These are phyloP conservation scores for Stenocarpella maydis DNA, from an alignment of 2,329 filamentous ascomycete species.

Conservation along the genomic window DNA sequence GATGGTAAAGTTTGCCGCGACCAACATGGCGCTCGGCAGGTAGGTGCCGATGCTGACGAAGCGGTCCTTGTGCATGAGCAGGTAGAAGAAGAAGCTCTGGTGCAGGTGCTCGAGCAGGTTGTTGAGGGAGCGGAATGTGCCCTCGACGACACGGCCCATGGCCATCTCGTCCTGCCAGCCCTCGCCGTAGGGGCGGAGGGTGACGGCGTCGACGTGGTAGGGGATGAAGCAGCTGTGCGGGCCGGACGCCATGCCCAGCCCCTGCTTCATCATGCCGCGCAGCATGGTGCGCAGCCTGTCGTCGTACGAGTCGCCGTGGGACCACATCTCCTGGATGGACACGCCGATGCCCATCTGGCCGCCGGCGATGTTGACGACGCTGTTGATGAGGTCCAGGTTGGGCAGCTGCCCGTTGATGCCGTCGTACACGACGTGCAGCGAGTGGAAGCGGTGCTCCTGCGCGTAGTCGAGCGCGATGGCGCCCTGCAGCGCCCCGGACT, in stretches of 20 bases:
- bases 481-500: slow-evolving; percentile 91
- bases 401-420: slow-evolving; percentile 95
- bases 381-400: slow-evolving; percentile 96
- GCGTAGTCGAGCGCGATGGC: slow-evolving; percentile 95
- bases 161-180: slow-evolving; percentile 99
- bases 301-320: slow-evolving; percentile 79
- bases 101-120: slow-evolving; percentile 96
- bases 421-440: slow-evolving; percentile 91
- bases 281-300: slow-evolving; percentile 89
- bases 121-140: slow-evolving; percentile 91
- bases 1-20: slow-evolving; percentile 94
- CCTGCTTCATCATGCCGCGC: slow-evolving; percentile 91
- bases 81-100: slow-evolving; percentile 99
- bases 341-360: slow-evolving; percentile 92
- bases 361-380: slow-evolving; percentile 83
- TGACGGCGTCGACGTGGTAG: slow-evolving; percentile 96
- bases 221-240: slow-evolving; percentile 96
- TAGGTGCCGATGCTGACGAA: slow-evolving; percentile 99
- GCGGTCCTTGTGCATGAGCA: slow-evolving; percentile 87
- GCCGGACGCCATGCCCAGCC: slow-evolving; percentile 85
- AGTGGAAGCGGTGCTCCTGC: slow-evolving; percentile 83
- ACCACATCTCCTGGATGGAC: slow-evolving; percentile 85
- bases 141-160: slow-evolving; percentile 87
- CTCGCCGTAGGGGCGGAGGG: slow-evolving; percentile 85
- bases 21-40: slow-evolving; percentile 94